Percentiles rank a stretch among this genome's conserved stretches.
Conservation (phyloP, 192 early-diverging fungal species). For the Oehlia diaphana region DNA sequence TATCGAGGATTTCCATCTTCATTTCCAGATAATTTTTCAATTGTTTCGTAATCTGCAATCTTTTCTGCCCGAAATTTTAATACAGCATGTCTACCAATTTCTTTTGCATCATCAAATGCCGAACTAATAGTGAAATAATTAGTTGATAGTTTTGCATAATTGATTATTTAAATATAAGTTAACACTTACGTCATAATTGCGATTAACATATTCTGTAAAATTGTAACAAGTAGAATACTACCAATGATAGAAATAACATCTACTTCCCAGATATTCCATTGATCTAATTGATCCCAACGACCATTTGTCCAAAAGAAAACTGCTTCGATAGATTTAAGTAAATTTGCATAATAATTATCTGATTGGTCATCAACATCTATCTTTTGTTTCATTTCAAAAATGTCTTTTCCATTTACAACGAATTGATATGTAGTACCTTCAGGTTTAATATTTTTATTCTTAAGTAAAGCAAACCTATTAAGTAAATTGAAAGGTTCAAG, state of each 20-base stretch:
- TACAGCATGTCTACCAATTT: background rate
- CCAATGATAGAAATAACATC: background rate
- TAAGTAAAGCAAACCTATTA: background rate
- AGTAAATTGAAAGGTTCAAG: background rate
- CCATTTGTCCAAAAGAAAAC: slow-evolving; percentile 18
- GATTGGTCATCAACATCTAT: too few species aligned
- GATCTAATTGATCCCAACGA: slow-evolving; percentile 17
- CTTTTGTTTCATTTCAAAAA: too few species aligned
- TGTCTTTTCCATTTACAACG: too few species aligned
- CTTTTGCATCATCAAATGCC: background rate
- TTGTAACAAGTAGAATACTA: background rate
- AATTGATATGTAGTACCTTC: too few species aligned
- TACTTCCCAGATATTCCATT: background rate
- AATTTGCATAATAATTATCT: background rate
- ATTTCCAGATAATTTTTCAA: background rate
- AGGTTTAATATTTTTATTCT: too few species aligned
- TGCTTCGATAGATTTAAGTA: background rate
- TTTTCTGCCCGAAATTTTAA: background rate
- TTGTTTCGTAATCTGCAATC: background rate
- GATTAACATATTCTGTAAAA: slow-evolving; percentile 22
- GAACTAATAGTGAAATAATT: background rate
- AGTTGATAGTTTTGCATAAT: background rate
- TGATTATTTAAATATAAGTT: background rate
- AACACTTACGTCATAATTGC: slow-evolving; percentile 6
- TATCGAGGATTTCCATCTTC: background rate